Conservation (phyloP, 2,329 filamentous ascomycete genomes). For the Aspergillus nomiae region DNA sequence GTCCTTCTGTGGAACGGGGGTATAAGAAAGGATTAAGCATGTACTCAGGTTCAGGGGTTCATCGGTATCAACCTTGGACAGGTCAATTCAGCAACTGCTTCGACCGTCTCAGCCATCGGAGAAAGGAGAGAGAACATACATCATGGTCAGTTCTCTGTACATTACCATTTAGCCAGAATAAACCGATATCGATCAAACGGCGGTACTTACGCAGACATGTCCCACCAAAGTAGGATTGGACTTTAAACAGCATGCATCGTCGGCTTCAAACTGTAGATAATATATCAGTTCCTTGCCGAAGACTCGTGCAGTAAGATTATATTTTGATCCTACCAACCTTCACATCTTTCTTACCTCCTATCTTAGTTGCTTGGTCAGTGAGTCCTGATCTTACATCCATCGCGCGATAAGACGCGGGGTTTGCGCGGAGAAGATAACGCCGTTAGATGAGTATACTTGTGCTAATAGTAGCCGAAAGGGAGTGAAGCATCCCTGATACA, state of each 20-base stretch:
- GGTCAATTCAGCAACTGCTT: neutral
- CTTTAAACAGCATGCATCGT: slow-evolving; percentile 24
- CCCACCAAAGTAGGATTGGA: slow-evolving; percentile 22
- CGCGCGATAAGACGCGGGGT: slow-evolving; percentile 7
- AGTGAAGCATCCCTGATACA: no score
- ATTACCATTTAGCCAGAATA: neutral
- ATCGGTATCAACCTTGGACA: slow-evolving; percentile 22
- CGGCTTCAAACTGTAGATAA: slow-evolving; percentile 19
- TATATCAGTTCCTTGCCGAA: neutral
- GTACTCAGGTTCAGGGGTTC: slow-evolving; percentile 36
- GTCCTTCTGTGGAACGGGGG: slow-evolving; percentile 30
- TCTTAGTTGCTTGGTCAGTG: neutral
- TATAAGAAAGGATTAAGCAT: slow-evolving; percentile 31
- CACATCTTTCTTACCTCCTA: neutral
- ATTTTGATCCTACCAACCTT: slow-evolving; percentile 11
- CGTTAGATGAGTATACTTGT: neutral
- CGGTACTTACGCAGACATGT: slow-evolving; percentile 19
- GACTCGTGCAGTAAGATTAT: neutral
- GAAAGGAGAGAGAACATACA: slow-evolving; percentile 11
- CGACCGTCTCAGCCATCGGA: neutral
- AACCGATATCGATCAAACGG: neutral
- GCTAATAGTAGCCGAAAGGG: neutral
- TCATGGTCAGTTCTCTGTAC: slow-evolving; percentile 18
- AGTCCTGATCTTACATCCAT: slow-evolving; percentile 7
- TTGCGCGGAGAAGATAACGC: neutral